Evolutionary conservation across 257 asterid species (phyloP), one percentile per base, ranked within the genome.

Genomic region (Solanum sitiens): DNA sequence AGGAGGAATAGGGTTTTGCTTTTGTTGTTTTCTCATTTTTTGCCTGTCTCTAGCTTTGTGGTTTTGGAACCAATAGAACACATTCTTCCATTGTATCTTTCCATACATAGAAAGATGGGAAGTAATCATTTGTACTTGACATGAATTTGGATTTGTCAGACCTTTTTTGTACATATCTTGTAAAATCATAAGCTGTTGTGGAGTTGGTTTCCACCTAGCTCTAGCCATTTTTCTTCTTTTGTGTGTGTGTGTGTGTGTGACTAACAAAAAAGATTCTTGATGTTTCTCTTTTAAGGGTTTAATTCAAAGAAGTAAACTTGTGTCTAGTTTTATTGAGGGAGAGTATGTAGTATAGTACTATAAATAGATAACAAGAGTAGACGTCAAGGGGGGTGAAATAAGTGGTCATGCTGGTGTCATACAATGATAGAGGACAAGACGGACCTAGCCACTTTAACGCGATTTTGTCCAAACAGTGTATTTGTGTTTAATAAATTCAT

Each of bases 11-110:
- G 83, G 84, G 84, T 42, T 76, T 13, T 76, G 40, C 9, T 20
- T 74, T 8, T 73, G 42, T 23, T 72, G 63, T 77, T 77, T 77
- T 77, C 63, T 77, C 84, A 77, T 44, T 11, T 44, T 77, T 44
- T 77, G 84, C 65, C 84, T 77, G 39, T 77, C 84, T 77, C 84
- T 77, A 44, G 84, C 84, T 77, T 77, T 77, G n/a, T 77, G 84
- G 39, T 77, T 77, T 77, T 77, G 84, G 14, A 77, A 77, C 84
- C 84, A 77, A 33, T 77, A 77, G 15, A 77, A 77, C 63, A 77
- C 84, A 77, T 77, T 77, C 63, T 77, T 77, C 84, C 84, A 77
- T 3, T 77, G 84, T 25, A 77, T 77, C 63, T 77, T 77, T 25
- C 84, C 84, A 77, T 44, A 25, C 84, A 77, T 25, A 77, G 65